Evolutionary conservation across 306 rosid species (phyloP), one percentile per base, ranked within the genome.

Genomic region (Carpinus viminea): DNA sequence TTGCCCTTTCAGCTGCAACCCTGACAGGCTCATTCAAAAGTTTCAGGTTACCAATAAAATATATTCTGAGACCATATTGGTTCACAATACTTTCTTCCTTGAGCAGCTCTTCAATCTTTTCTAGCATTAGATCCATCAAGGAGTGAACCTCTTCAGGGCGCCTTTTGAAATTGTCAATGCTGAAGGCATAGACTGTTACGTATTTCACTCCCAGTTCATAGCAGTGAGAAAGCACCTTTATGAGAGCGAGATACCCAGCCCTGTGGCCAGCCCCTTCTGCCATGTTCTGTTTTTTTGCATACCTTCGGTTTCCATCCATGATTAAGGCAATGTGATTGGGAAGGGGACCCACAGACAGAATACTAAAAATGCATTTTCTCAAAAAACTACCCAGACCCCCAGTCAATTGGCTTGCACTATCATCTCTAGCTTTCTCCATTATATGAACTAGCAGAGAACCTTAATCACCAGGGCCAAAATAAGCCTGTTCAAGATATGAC

Each of bases 261-360:
- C 72, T 86, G 66, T 89, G 92, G 57, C 98, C 95, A 65, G 62
- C 85, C 75, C 89, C 91, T 69, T 78, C 87, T 5, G 21, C 81
- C 77, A 85, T 26, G 84, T 80, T 84, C 50, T 74, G 79, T 84
- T 81, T 88, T 83, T 82, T 92, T 12, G 95, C 95, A 73, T 72
- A 89, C 86, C 98, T 89, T 74, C 93, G 80, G 84, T 94, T 94
- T 17, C 97, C 98, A 84, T 94, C 97, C 93, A 94, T 91, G 80
- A 94, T 90, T 88, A 94, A 92, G 73, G 97, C 86, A 69, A 94
- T 79, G 87, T 94, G 97, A 64, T 80, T 68, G 45, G 97, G 97
- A 79, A 91, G 76, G 10, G 92, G 89, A 68, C 98, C 97, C 3
- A 76, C 87, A 6, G 91, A 87, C 15, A 94, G 64, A 52, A 88